These are phyloP conservation scores for Acaromyces ingoldii DNA, from an alignment of 1,284 basidiomycete genomes.

Conservation along the genomic window DNA sequence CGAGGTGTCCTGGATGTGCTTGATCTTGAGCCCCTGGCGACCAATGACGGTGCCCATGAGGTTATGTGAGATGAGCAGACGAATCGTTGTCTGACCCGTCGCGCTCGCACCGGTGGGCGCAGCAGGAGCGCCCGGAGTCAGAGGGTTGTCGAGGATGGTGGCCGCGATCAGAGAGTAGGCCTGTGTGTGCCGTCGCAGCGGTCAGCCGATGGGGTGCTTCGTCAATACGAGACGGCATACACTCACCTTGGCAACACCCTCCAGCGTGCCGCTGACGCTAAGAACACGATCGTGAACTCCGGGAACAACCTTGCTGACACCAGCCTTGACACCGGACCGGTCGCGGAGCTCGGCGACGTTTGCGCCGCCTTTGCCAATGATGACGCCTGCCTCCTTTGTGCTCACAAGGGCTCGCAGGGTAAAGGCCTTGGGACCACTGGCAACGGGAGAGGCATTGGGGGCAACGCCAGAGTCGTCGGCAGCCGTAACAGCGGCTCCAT, in stretches of 20 bases:
- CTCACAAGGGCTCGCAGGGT: conserved; percentile 41
- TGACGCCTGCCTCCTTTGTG: conserved; percentile 49
- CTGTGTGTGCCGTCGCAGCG: conserved; percentile 54
- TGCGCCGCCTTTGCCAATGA: conserved; percentile 78
- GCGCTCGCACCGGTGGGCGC: conserved; percentile 63
- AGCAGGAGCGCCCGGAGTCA: conserved; percentile 50
- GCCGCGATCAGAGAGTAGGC: conserved; percentile 92
- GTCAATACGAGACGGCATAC: not conserved
- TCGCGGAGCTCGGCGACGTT: conserved; percentile 95
- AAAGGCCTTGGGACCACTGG: conserved; percentile 7
- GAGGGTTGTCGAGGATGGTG: conserved; percentile 65
- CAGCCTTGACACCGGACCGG: conserved; percentile 91
- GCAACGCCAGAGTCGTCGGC: too few species aligned
- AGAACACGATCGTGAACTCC: conserved; percentile 97
- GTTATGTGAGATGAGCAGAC: conserved; percentile 56
- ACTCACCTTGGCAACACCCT: conserved; percentile 79
- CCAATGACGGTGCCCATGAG: conserved; percentile 52
- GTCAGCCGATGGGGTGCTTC: not conserved
- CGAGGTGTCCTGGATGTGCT: conserved; percentile 52
- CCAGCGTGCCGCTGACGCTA: conserved; percentile 83
- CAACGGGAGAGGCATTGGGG: too few species aligned
- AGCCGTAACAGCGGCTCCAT: too few species aligned
- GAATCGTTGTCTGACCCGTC: conserved; percentile 74
- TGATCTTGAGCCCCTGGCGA: conserved; percentile 51
- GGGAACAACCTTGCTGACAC: conserved; percentile 94